Evolutionary conservation across 371 early-diverging fungal genomes (phyloP).

Genomic region (Mortierella sp.): DNA sequence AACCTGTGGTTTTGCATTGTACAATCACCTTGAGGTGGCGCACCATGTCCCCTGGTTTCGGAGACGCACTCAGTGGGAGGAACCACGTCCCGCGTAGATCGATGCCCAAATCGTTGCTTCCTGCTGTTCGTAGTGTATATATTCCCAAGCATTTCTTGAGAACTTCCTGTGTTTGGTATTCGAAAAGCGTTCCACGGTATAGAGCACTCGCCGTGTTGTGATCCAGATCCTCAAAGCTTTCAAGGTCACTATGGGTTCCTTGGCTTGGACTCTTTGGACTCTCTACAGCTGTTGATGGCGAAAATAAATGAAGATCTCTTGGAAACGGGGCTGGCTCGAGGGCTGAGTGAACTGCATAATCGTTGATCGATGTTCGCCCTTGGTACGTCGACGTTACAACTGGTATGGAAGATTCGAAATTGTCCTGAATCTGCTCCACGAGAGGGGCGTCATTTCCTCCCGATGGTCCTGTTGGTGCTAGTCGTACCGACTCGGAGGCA

Average conservation of each 20-base stretch:
- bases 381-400: too few relatives aligned
- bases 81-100: constrained; percentile 54
- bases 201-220: constrained; percentile 34
- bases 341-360: constrained; percentile 4
- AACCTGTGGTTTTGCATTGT: constrained; percentile 34
- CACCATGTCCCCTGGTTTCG: constrained; percentile 35
- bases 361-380: background rate
- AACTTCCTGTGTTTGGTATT: constrained; percentile 46
- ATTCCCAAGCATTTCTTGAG: constrained; percentile 42
- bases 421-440: too few relatives aligned
- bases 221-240: constrained; percentile 20
- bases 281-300: constrained; percentile 21
- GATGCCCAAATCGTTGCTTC: constrained; percentile 36
- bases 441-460: too few relatives aligned
- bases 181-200: constrained; percentile 45
- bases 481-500: too few relatives aligned
- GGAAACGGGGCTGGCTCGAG: constrained; percentile 47
- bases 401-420: too few relatives aligned
- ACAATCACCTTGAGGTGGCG: constrained; percentile 53
- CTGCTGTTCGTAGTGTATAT: constrained; percentile 51
- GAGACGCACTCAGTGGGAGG: constrained; percentile 33
- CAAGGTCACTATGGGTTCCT: constrained; percentile 25
- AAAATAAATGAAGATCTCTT: constrained; percentile 30
- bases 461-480: too few relatives aligned
- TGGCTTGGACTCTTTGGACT: background rate